Evolutionary conservation across 2,329 filamentous ascomycete genomes (phyloP).

Genomic region (Lachnellula occidentalis): DNA sequence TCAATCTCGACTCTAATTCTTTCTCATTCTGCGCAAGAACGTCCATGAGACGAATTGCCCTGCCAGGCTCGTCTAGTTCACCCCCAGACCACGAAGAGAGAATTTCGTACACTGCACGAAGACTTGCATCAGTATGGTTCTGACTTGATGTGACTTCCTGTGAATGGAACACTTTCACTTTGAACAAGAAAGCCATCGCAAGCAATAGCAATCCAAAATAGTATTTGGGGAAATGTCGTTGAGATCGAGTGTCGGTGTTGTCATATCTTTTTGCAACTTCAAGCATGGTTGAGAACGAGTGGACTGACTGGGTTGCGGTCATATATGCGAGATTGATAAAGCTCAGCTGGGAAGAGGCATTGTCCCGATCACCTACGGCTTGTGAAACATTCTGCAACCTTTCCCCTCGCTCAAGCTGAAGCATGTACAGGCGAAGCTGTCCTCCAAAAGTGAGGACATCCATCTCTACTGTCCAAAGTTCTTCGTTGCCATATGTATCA

Average conservation of each 20-base stretch:
- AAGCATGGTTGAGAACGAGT: not conserved
- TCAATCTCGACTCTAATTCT: not conserved
- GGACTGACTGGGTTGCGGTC: not conserved
- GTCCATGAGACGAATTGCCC: not conserved
- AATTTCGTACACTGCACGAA: not conserved
- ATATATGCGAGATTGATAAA: not conserved
- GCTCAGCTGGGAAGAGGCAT: not conserved
- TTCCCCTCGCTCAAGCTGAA: slow-evolving; percentile 5
- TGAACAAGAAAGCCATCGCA: slow-evolving; percentile 5
- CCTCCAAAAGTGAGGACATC: slow-evolving; percentile 7
- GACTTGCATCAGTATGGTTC: not conserved
- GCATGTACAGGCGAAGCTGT: slow-evolving; percentile 7
- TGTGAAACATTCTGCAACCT: not conserved
- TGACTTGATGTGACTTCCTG: not conserved
- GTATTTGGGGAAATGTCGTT: slow-evolving; percentile 6
- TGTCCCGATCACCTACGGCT: not conserved
- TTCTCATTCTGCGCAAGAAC: not conserved
- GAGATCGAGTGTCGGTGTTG: not conserved
- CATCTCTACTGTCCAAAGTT: slow-evolving; percentile 6
- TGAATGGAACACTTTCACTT: not conserved
- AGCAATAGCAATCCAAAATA: slow-evolving; percentile 8
- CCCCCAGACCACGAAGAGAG: not conserved
- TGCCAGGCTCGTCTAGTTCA: not conserved
- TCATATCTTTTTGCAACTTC: not conserved
- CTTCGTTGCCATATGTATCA: not conserved